Evolutionary conservation across 2,329 filamentous ascomycete species (phyloP), one percentile per base, ranked within the genome.

Genomic region (Karstenula rhodostoma): DNA sequence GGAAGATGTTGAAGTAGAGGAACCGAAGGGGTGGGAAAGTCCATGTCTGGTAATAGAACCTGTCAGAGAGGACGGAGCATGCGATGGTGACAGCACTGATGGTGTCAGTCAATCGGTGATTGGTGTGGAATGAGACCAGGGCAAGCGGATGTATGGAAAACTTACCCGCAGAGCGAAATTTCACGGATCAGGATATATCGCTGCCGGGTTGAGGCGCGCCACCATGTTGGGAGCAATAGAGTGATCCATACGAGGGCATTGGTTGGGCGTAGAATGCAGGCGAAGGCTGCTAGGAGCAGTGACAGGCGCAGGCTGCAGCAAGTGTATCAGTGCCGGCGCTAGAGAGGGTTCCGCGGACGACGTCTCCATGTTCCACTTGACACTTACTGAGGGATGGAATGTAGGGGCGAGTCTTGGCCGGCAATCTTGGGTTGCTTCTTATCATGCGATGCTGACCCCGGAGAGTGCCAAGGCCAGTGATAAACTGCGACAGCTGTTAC

Each of bases 1-100:
- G 90, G 22, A 89, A 87, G 57, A 99, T 84, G 79, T 99, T 99
- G 83, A 97, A 94, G 73, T 94, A 87, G 59, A 98, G 84, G 80
- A 93, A 98, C 58, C 90, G 89, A 64, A 94, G 86, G 0, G 94
- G 91, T 4, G 95, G 95, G 58, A 99, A 92, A 0, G 93, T 92
- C 92, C 93, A 97, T 63, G 87, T 80, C 55, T 88, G 88, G 75
- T 96, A 99, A 80, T 93, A 97, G 22, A 88, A 79, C 62, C 88
- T 87, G 76, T 98, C 95, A 6, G 89, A 86, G 12, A 87, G 66
- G 6, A 86, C 77, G 4, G 92, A 94, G 15, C 90, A 56, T 6
- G 80, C 80, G 4, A 96, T 81, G 5, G 91, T 83, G 1, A 84
- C 70, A 32, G 82, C 82, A n/a, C 84, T 86, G 63, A 52, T 57